Evolutionary conservation across 2,329 filamentous ascomycete genomes (phyloP).

Genomic region (Epichloe bromicola): DNA sequence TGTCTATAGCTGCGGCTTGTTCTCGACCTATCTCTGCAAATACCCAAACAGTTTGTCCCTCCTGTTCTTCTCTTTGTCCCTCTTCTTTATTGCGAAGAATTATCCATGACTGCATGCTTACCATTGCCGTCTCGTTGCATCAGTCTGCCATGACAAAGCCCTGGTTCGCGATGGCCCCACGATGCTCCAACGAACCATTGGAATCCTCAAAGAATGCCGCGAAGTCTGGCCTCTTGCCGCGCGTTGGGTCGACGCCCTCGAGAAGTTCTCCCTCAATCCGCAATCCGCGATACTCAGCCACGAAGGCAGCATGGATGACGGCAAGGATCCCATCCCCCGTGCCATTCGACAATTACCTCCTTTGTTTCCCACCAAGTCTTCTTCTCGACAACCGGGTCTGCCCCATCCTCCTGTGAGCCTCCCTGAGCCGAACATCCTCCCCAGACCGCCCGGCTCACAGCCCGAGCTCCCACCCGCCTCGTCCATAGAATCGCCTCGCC

Average conservation of each 20-base stretch:
- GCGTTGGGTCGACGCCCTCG: slow-evolving; percentile 38
- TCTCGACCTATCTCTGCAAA: slow-evolving; percentile 38
- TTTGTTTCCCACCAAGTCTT: slow-evolving; percentile 1
- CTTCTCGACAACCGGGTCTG: not conserved
- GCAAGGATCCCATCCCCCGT: slow-evolving; percentile 21
- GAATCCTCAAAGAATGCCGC: slow-evolving; percentile 34
- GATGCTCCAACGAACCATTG: slow-evolving; percentile 33
- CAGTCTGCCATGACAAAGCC: slow-evolving; percentile 29
- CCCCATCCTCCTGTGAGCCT: slow-evolving; percentile 5
- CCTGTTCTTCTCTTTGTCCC: not conserved
- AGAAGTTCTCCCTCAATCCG: slow-evolving; percentile 32
- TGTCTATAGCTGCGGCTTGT: slow-evolving; percentile 40
- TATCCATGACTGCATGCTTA: not conserved
- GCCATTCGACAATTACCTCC: slow-evolving; percentile 10
- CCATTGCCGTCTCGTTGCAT: not conserved
- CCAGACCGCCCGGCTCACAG: slow-evolving; percentile 11
- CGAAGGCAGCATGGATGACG: slow-evolving; percentile 38
- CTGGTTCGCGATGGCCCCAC: slow-evolving; percentile 27
- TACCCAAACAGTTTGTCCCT: slow-evolving; percentile 32
- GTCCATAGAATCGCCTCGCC: slow-evolving; percentile 6
- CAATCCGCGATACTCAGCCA: slow-evolving; percentile 24
- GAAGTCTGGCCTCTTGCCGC: slow-evolving; percentile 39
- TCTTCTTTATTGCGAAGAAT: not conserved
- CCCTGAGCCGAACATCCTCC: slow-evolving; percentile 9
- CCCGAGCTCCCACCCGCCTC: slow-evolving; percentile 10